phyloP scores from a whole-genome alignment of 768 basidiomycete genomes.

The Pleurotus ostreatus region DNA sequence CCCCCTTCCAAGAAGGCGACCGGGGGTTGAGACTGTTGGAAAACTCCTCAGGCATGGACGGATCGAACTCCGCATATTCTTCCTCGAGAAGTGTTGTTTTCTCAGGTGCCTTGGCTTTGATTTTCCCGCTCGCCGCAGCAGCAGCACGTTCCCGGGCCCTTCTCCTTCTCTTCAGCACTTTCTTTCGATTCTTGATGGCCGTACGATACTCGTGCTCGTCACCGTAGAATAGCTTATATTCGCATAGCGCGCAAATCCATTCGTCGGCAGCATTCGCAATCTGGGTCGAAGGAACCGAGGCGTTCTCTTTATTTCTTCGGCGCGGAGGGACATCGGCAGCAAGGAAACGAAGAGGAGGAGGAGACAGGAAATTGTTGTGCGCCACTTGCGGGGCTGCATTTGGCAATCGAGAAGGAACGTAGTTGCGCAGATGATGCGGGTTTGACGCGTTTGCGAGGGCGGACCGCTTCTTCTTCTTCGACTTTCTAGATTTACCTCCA shows the following conservation, averaged over 20 bases:
- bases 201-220: conserved; percentile 61
- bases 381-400: conserved; percentile 34
- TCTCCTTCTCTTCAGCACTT: conserved; percentile 55
- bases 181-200: conserved; percentile 61
- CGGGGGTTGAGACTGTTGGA: conserved; percentile 7
- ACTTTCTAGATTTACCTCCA: conserved; percentile 26
- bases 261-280: conserved; percentile 70
- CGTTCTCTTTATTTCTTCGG: conserved; percentile 18
- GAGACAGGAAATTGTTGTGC: conserved; percentile 48
- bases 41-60: conserved; percentile 13
- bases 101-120: conserved; percentile 21
- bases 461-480: conserved; percentile 93
- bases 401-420: conserved; percentile 81
- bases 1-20: conserved; percentile 1
- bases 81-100: conserved; percentile 20
- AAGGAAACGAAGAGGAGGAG: conserved; percentile 63
- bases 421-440: conserved; percentile 93
- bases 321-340: conserved; percentile 61
- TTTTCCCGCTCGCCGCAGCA: conserved; percentile 24
- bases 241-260: conserved; percentile 94
- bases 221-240: conserved; percentile 91
- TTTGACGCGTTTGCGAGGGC: conserved; percentile 91
- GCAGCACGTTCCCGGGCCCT: conserved; percentile 62
- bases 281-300: conserved; percentile 14
- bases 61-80: conserved; percentile 20